Percentiles rank a stretch among this genome's conserved stretches.
These are phyloP conservation scores for Lipomyces lipofer DNA, from an alignment of 805 yeast species.

Conservation along the genomic window DNA sequence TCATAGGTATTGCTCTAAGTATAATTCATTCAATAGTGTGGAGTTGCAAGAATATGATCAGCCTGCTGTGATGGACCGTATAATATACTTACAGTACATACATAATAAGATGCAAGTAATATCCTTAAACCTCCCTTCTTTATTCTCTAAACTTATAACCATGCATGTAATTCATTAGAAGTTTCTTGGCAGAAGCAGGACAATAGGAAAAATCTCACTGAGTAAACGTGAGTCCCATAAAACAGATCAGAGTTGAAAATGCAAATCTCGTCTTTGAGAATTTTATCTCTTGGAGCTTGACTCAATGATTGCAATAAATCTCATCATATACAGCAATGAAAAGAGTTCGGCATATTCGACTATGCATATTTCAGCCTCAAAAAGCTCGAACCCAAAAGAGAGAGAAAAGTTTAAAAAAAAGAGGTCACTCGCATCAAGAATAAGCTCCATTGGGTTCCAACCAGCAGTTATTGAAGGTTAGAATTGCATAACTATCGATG, in stretches of 20 bases:
- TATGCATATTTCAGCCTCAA: slow-evolving; percentile 21
- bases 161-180: too few species aligned
- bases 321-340: slow-evolving; percentile 34
- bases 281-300: slow-evolving; percentile 39
- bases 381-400: slow-evolving; percentile 19
- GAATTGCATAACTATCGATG: slow-evolving; percentile 43
- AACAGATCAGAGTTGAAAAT: slow-evolving; percentile 25
- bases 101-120: too few species aligned
- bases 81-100: too few species aligned
- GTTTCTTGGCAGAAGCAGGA: too few species aligned
- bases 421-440: slow-evolving; percentile 33
- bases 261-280: slow-evolving; percentile 26
- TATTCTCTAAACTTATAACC: too few species aligned
- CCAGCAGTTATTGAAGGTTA: not conserved
- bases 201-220: too few species aligned
- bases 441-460: slow-evolving; percentile 43
- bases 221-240: too few species aligned
- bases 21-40: too few species aligned
- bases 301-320: slow-evolving; percentile 38
- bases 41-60: too few species aligned
- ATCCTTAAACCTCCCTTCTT: too few species aligned
- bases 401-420: slow-evolving; percentile 21
- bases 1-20: too few species aligned
- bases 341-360: slow-evolving; percentile 36
- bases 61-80: too few species aligned